Conservation (phyloP, 805 yeast genomes). For the Saccharomycopsis selenospora region DNA sequence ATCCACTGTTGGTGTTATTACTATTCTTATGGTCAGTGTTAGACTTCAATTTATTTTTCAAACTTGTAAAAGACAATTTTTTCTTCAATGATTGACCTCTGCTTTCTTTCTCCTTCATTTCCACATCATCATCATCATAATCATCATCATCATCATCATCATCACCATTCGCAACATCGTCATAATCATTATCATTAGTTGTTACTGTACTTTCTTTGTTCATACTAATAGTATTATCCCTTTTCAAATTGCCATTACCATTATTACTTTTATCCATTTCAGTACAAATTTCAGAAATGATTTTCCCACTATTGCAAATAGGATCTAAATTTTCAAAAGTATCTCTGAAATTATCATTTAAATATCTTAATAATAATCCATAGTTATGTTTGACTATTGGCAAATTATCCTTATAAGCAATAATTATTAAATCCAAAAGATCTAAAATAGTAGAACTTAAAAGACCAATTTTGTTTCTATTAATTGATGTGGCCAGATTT, state of each 20-base stretch:
- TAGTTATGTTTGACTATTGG: constrained; percentile 5
- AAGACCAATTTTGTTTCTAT: constrained; percentile 45
- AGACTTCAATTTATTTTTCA: neutral
- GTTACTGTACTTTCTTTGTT: neutral
- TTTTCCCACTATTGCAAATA: constrained; percentile 11
- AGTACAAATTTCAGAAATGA: constrained; percentile 7
- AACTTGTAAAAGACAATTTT: neutral
- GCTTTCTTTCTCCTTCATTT: neutral
- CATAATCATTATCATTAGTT: neutral
- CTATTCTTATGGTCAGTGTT: neutral
- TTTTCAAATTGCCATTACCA: neutral
- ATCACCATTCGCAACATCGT: constrained; percentile 14
- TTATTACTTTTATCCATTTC: neutral
- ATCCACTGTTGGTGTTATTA: constrained; percentile 3
- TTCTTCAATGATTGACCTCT: neutral
- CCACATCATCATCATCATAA: constrained; percentile 1
- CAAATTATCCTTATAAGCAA: constrained; percentile 11
- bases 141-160: constrained; percentile 14
- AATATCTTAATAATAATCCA: constrained; percentile 6
- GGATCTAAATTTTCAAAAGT: neutral
- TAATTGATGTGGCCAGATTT: too few species aligned
- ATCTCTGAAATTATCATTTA: neutral
- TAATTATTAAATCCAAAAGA: constrained; percentile 42
- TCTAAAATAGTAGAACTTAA: constrained; percentile 72
- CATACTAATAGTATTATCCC: neutral